Evolutionary conservation across 2,329 filamentous ascomycete species (phyloP).

Genomic region (Berkeleyomyces rouxiae): DNA sequence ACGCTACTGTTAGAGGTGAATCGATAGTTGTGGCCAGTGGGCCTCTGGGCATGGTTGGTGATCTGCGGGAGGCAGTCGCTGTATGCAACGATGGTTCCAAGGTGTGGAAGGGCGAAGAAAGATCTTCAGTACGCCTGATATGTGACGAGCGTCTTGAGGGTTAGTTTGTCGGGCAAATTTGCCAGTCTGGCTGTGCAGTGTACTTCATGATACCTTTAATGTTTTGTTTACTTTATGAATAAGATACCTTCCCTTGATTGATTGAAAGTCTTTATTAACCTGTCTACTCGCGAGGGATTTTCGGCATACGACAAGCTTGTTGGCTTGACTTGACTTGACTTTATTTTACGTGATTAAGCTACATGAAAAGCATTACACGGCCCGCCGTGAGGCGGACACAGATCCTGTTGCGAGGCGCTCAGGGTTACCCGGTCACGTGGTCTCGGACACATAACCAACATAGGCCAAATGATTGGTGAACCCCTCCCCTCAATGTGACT

Average conservation of each 20-base stretch:
- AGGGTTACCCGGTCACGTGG: too few relatives aligned
- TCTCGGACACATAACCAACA: too few relatives aligned
- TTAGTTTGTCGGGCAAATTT: constrained; percentile 17
- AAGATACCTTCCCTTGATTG: not conserved
- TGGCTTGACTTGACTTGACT: too few relatives aligned
- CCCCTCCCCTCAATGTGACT: too few relatives aligned
- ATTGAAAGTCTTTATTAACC: not conserved
- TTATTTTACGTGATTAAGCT: too few relatives aligned
- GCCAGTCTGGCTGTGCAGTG: not conserved
- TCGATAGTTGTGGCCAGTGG: constrained; percentile 45
- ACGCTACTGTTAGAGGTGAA: constrained; percentile 28
- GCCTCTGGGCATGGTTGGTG: constrained; percentile 41
- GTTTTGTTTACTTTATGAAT: constrained; percentile 1
- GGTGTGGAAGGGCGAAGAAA: constrained; percentile 42
- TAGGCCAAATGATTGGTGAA: too few relatives aligned
- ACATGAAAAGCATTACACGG: too few relatives aligned
- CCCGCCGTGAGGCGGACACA: too few relatives aligned
- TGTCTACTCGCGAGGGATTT: not conserved
- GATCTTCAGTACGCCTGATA: constrained; percentile 37
- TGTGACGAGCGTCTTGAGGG: constrained; percentile 45
- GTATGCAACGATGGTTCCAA: constrained; percentile 32
- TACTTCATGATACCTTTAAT: constrained; percentile 6
- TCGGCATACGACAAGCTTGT: too few relatives aligned
- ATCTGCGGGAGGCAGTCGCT: constrained; percentile 37
- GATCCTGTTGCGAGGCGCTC: too few relatives aligned